Evolutionary conservation across 2,329 filamentous ascomycete species (phyloP).

Genomic region (Colletotrichum sp.): DNA sequence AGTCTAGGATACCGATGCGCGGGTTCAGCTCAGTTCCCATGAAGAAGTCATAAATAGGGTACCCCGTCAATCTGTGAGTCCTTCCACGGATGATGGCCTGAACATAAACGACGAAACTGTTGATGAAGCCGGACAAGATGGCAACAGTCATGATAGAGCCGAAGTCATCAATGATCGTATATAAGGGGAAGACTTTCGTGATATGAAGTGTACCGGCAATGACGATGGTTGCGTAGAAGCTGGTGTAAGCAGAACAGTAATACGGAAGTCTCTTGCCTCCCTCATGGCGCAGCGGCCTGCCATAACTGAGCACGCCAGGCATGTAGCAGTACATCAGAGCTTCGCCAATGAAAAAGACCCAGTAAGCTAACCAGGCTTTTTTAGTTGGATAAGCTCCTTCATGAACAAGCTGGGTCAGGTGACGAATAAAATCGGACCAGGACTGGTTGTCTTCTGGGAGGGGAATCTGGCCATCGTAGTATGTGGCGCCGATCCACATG

Average conservation of each 20-base stretch:
- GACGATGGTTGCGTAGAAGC: conserved; percentile 85
- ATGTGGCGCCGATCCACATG: conserved; percentile 91
- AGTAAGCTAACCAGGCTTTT: conserved; percentile 87
- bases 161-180: conserved; percentile 94
- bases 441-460: conserved; percentile 65
- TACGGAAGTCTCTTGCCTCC: conserved; percentile 88
- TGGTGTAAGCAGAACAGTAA: conserved; percentile 89
- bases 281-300: conserved; percentile 84
- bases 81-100: conserved; percentile 81
- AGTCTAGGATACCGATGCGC: conserved; percentile 82
- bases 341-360: conserved; percentile 89
- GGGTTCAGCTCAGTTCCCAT: conserved; percentile 92
- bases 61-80: conserved; percentile 91
- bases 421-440: conserved; percentile 67
- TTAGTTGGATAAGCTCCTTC: background rate
- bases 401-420: conserved; percentile 73
- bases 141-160: conserved; percentile 91
- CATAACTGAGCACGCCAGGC: conserved; percentile 86
- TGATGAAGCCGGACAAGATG: conserved; percentile 86
- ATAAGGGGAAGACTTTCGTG: conserved; percentile 84
- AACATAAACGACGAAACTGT: conserved; percentile 83
- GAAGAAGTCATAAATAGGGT: conserved; percentile 88
- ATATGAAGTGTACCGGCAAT: conserved; percentile 75
- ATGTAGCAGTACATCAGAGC: conserved; percentile 81
- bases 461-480: conserved; percentile 83